phyloP scores from a whole-genome alignment of 148 eudicot genomes.

The Cornus suecica region DNA sequence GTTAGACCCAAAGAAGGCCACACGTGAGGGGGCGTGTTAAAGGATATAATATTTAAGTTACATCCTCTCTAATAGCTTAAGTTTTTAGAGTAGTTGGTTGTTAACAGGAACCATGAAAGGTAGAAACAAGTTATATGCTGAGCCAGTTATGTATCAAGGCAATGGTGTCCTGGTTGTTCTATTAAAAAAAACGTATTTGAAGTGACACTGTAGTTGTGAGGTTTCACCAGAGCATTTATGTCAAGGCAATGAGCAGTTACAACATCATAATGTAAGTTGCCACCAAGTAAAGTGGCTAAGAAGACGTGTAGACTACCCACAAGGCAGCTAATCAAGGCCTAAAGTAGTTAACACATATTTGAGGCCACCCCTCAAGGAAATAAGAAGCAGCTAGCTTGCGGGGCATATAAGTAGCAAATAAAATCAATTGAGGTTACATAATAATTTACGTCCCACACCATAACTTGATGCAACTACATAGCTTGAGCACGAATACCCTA shows the following conservation, averaged over 20 bases:
- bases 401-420: no score
- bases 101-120: not conserved
- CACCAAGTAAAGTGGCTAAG: no score
- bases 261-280: not conserved
- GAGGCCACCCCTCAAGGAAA: not conserved
- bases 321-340: not conserved
- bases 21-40: no score
- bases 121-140: not conserved
- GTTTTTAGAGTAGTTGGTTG: no score
- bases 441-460: no score
- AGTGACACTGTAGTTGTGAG: not conserved
- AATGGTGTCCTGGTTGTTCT: not conserved
- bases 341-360: not conserved
- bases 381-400: not conserved
- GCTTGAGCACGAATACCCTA: not conserved
- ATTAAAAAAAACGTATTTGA: no score
- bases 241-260: not conserved
- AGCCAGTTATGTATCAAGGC: not conserved
- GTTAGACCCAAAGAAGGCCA: no score
- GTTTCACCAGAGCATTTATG: not conserved
- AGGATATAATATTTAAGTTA: no score
- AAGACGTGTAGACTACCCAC: not conserved
- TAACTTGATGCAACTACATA: not conserved
- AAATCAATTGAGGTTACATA: no score
- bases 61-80: no score